A percentile compares a stretch with the other conserved stretches of the same genome.
These are phyloP conservation scores for Exsudoporus frostii DNA, from an alignment of 768 basidiomycete genomes.

Conservation along the genomic window DNA sequence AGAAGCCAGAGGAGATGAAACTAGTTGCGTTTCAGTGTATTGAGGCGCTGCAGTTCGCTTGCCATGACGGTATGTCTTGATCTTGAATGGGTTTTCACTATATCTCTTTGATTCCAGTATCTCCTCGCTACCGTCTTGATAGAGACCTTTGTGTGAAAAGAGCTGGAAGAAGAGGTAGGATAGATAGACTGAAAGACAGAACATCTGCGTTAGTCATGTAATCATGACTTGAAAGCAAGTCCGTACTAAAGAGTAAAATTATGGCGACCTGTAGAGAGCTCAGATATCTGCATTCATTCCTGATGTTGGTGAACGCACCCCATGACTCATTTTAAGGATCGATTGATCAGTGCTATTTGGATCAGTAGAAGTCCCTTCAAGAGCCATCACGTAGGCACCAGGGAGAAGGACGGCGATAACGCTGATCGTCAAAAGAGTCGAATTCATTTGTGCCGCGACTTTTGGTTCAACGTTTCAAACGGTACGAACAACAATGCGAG, in stretches of 20 bases:
- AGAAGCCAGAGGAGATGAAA: slow-evolving; percentile 9
- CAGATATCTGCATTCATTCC: slow-evolving; percentile 1
- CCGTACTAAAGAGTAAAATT: slow-evolving; percentile 71
- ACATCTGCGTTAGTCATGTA: not conserved
- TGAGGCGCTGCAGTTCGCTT: slow-evolving; percentile 5
- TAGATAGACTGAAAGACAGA: slow-evolving; percentile 52
- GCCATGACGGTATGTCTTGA: slow-evolving; percentile 16
- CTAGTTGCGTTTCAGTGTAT: slow-evolving; percentile 3
- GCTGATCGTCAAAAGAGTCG: slow-evolving; percentile 69
- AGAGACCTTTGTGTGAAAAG: slow-evolving; percentile 73
- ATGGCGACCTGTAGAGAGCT: slow-evolving; percentile 55
- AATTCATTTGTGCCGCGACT: slow-evolving; percentile 74
- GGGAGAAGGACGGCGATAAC: slow-evolving; percentile 79
- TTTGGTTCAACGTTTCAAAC: not conserved
- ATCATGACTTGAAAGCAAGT: not conserved
- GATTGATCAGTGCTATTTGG: slow-evolving; percentile 35
- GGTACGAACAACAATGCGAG: not conserved
- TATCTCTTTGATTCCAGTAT: slow-evolving; percentile 41
- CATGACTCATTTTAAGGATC: slow-evolving; percentile 73
- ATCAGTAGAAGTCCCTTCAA: slow-evolving; percentile 28
- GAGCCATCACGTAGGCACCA: slow-evolving; percentile 69
- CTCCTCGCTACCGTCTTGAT: slow-evolving; percentile 43
- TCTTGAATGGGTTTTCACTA: slow-evolving; percentile 37
- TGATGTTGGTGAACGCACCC: slow-evolving; percentile 41
- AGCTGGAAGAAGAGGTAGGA: slow-evolving; percentile 80